These are phyloP conservation scores for Castanospermum australe DNA, from an alignment of 306 rosid genomes.

Conservation along the genomic window DNA sequence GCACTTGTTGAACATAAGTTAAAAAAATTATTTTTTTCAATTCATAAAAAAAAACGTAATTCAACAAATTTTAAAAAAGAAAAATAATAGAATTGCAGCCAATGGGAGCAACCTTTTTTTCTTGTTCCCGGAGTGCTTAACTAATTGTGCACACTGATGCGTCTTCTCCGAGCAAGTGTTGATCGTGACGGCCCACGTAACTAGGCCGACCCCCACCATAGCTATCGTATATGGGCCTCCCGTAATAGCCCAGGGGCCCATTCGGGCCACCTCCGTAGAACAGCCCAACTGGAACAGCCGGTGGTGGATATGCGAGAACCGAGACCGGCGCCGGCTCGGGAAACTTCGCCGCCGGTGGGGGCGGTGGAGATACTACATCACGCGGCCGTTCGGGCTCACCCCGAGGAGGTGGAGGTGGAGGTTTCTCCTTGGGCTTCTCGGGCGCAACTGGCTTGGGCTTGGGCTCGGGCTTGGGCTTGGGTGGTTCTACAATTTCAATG, in stretches of 20 bases:
- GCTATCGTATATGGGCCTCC: conserved; percentile 45
- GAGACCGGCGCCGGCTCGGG: background rate
- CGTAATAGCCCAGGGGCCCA: conserved; percentile 27
- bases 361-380: no score
- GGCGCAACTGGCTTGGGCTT: background rate
- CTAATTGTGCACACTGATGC: conserved; percentile 28
- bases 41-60: no score
- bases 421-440: no score
- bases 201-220: conserved; percentile 36
- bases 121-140: background rate
- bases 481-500: conserved; percentile 57
- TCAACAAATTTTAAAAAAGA: no score
- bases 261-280: conserved; percentile 1
- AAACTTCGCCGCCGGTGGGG: background rate
- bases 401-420: no score
- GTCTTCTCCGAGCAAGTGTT: conserved; percentile 36
- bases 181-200: conserved; percentile 28
- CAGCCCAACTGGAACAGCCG: conserved; percentile 2
- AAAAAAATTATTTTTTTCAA: no score
- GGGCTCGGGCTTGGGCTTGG: background rate
- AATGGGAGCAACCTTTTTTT: no score
- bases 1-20: no score
- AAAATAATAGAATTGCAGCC: no score
- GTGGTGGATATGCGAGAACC: background rate
- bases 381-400: no score